A percentile compares a stretch with the other conserved stretches of the same genome.
Evolutionary conservation across 2,329 filamentous ascomycete genomes (phyloP).

Genomic region (Fusarium avenaceum): DNA sequence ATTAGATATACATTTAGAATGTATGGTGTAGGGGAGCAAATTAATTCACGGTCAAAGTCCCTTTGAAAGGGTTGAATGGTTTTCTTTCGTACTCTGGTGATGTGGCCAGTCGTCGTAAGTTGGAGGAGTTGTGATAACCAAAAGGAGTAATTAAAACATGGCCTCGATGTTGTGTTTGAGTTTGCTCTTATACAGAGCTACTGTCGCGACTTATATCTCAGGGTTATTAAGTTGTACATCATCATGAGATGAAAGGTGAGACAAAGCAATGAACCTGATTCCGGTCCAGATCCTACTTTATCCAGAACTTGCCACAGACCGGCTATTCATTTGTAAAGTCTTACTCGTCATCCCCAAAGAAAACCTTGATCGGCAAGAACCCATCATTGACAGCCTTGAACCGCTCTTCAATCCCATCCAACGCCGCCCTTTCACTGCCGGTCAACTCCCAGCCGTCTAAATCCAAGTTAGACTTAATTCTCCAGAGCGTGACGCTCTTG

Average conservation of each 20-base stretch:
- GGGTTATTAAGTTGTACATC: too few species aligned
- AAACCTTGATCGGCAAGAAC: slow-evolving; percentile 83
- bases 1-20: slow-evolving; percentile 31
- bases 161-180: neutral
- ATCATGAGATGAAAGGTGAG: too few species aligned
- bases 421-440: slow-evolving; percentile 76
- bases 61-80: slow-evolving; percentile 31
- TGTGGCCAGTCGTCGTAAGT: neutral
- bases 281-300: too few species aligned
- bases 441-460: slow-evolving; percentile 80
- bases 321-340: too few species aligned
- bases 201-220: too few species aligned
- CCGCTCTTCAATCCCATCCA: slow-evolving; percentile 77
- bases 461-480: slow-evolving; percentile 83
- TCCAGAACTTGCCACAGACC: too few species aligned
- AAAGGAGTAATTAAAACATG: neutral
- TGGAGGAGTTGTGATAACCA: neutral
- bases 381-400: slow-evolving; percentile 86
- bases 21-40: slow-evolving; percentile 27
- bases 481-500: slow-evolving; percentile 80
- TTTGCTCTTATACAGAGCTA: too few species aligned
- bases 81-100: slow-evolving; percentile 3
- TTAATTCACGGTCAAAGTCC: slow-evolving; percentile 32
- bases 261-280: too few species aligned
- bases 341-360: slow-evolving; percentile 86